Percentiles rank a stretch among this genome's conserved stretches.
phyloP scores from a whole-genome alignment of 2,329 filamentous ascomycete genomes.

The Paramyrothecium sp. region DNA sequence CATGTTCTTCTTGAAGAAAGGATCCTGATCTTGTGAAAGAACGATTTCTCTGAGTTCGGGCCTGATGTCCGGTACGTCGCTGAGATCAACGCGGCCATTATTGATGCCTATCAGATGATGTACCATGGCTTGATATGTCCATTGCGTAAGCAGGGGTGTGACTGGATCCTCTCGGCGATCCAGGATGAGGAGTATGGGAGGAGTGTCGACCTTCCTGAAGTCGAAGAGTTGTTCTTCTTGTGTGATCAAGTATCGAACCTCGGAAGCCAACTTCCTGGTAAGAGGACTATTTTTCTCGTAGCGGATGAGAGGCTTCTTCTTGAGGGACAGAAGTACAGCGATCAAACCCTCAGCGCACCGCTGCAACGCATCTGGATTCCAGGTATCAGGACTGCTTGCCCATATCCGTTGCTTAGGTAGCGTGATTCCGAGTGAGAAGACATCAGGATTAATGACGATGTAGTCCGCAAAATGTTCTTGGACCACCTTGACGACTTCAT shows the following conservation, averaged over 20 bases:
- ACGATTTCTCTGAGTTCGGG: conserved; percentile 93
- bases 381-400: conserved; percentile 78
- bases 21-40: conserved; percentile 92
- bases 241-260: conserved; percentile 88
- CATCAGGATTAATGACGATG: conserved; percentile 88
- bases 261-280: conserved; percentile 88
- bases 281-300: conserved; percentile 89
- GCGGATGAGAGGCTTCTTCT: conserved; percentile 93
- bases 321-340: conserved; percentile 80
- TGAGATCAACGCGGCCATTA: conserved; percentile 90
- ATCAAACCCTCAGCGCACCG: conserved; percentile 84
- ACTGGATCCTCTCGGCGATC: conserved; percentile 93
- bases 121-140: conserved; percentile 99
- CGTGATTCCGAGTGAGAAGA: conserved; percentile 77
- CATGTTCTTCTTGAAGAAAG: conserved; percentile 99
- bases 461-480: conserved; percentile 98
- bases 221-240: conserved; percentile 97
- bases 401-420: conserved; percentile 76
- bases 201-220: conserved; percentile 91
- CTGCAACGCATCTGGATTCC: conserved; percentile 87
- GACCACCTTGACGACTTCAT: conserved; percentile 91
- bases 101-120: conserved; percentile 92
- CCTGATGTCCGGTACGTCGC: conserved; percentile 77
- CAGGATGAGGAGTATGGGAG: conserved; percentile 85
- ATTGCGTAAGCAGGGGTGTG: conserved; percentile 91